Evolutionary conservation across 148 eudicot genomes (phyloP).

Genomic region (Rhododendron vialii): DNA sequence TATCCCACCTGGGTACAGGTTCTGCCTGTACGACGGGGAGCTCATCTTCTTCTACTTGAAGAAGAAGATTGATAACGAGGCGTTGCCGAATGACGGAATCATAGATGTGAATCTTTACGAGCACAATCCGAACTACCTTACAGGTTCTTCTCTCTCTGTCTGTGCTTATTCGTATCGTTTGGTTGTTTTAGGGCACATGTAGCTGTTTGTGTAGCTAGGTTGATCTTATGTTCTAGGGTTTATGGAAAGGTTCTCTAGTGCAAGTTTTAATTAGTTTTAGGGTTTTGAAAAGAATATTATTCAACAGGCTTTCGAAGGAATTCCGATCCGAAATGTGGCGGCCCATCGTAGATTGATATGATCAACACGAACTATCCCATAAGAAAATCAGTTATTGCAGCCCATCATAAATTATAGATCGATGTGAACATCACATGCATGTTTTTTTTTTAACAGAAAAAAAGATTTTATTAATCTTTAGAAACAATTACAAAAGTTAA

Average conservation of each 20-base stretch:
- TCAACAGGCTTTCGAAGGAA: too few species aligned
- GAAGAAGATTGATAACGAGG: constrained; percentile 10
- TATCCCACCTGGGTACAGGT: constrained; percentile 21
- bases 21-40: constrained; percentile 19
- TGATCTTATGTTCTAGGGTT: too few species aligned
- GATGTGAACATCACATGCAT: too few species aligned
- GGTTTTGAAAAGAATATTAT: too few species aligned
- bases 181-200: neutral
- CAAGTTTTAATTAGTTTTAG: neutral
- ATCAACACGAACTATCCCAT: too few species aligned
- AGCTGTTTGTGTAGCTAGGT: neutral
- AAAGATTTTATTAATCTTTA: too few species aligned
- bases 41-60: constrained; percentile 16
- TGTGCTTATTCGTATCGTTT: neutral
- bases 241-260: neutral
- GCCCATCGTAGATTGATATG: too few species aligned
- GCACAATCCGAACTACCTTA: constrained; percentile 11
- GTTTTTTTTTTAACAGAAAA: too few species aligned
- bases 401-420: too few species aligned
- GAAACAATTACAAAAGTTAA: too few species aligned
- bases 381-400: too few species aligned
- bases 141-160: neutral
- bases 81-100: constrained; percentile 11
- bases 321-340: too few species aligned
- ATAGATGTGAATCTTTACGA: constrained; percentile 16